phyloP scores from a whole-genome alignment of 202 grass and related monocot genomes.

The Sporobolus alterniflorus region DNA sequence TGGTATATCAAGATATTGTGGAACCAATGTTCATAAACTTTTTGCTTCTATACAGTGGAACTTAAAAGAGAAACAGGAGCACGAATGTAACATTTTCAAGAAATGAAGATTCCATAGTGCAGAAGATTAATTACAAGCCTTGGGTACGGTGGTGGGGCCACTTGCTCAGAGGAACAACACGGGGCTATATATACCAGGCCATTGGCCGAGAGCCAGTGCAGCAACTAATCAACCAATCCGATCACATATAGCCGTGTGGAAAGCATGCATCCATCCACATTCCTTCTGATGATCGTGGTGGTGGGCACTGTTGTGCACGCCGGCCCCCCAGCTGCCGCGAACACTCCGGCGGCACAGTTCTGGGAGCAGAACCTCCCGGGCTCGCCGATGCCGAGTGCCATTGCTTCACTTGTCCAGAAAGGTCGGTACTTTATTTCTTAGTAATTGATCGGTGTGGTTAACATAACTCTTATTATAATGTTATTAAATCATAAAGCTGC shows the following conservation, averaged over 20 bases:
- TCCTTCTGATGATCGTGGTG: neutral
- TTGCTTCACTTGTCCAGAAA: neutral
- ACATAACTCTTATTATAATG: too few relatives aligned
- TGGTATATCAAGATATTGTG: too few relatives aligned
- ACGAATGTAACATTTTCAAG: too few relatives aligned
- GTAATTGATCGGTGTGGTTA: too few relatives aligned
- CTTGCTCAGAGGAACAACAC: neutral
- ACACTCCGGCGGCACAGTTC: conserved; percentile 1
- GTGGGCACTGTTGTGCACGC: neutral
- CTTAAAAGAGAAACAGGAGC: too few relatives aligned
- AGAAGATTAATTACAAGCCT: neutral
- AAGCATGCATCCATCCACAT: neutral
- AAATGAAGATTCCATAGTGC: neutral
- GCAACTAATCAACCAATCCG: too few relatives aligned
- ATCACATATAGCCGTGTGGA: neutral
- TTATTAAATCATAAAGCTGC: too few relatives aligned
- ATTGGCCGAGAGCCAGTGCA: neutral
- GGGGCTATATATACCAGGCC: neutral
- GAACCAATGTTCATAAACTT: too few relatives aligned
- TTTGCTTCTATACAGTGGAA: too few relatives aligned
- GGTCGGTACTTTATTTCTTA: neutral
- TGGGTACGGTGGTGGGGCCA: neutral
- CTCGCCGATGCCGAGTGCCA: neutral
- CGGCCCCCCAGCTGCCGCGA: neutral
- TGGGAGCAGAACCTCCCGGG: conserved; percentile 2